A percentile compares a stretch with the other conserved stretches of the same genome.
Evolutionary conservation across 768 basidiomycete species (phyloP).

Genomic region (Podaxis carcinomalis): DNA sequence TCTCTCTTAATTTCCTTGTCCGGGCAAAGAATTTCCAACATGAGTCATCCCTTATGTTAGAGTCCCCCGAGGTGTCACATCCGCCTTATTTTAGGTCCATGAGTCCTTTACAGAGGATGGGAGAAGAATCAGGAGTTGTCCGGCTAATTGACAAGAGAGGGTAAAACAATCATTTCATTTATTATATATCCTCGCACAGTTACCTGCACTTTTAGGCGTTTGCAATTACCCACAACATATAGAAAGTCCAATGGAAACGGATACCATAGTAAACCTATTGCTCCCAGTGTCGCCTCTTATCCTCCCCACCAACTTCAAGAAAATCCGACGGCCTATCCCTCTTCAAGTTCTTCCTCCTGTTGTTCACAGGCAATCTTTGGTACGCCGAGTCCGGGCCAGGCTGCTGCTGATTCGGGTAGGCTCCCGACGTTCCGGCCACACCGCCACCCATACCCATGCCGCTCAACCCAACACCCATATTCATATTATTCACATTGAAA

Average conservation of each 20-base stretch:
- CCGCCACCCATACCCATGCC: constrained; percentile 30
- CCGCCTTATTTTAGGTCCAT: too few species aligned
- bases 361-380: constrained; percentile 79
- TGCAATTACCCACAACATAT: neutral
- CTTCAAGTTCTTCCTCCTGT: constrained; percentile 72
- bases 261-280: constrained; percentile 22
- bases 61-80: too few species aligned
- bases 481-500: constrained; percentile 24
- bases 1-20: too few species aligned
- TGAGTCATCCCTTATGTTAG: too few species aligned
- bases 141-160: too few species aligned
- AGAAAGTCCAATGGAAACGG: neutral
- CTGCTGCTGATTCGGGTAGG: constrained; percentile 38
- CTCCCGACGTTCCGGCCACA: constrained; percentile 9
- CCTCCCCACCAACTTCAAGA: constrained; percentile 65
- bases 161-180: neutral
- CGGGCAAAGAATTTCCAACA: too few species aligned
- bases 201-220: neutral
- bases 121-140: too few species aligned
- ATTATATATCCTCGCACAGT: neutral
- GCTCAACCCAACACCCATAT: constrained; percentile 28
- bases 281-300: constrained; percentile 79
- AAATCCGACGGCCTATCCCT: constrained; percentile 84
- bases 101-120: too few species aligned
- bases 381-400: constrained; percentile 80